Evolutionary conservation across 2,329 filamentous ascomycete species (phyloP).

Genomic region (Talaromyces sp.): DNA sequence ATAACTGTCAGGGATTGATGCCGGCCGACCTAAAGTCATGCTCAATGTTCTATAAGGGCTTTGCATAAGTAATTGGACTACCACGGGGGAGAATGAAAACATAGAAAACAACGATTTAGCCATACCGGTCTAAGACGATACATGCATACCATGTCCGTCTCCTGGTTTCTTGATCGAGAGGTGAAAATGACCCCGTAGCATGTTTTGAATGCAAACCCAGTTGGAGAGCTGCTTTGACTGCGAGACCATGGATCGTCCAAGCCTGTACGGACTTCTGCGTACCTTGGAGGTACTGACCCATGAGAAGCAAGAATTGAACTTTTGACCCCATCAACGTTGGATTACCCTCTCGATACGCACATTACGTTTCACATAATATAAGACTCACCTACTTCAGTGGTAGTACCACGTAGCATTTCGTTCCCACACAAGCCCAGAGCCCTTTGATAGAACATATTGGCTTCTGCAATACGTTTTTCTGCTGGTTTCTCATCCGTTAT

Average conservation of each 20-base stretch:
- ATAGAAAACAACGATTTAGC: not conserved
- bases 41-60: constrained; percentile 40
- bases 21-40: constrained; percentile 52
- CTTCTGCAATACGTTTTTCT: constrained; percentile 37
- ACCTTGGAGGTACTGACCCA: constrained; percentile 53
- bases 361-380: not conserved
- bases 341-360: not conserved
- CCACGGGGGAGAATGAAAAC: not conserved
- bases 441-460: constrained; percentile 47
- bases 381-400: constrained; percentile 43
- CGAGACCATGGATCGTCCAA: constrained; percentile 54
- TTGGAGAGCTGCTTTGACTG: constrained; percentile 51
- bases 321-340: not conserved
- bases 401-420: constrained; percentile 42
- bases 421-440: constrained; percentile 45
- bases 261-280: constrained; percentile 53
- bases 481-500: constrained; percentile 29
- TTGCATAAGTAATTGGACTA: not conserved
- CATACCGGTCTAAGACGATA: constrained; percentile 46
- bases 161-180: constrained; percentile 47
- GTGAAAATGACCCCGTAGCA: constrained; percentile 34
- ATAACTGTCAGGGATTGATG: constrained; percentile 46
- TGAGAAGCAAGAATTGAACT: constrained; percentile 51
- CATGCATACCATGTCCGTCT: constrained; percentile 52
- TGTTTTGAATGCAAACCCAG: constrained; percentile 51